These are phyloP conservation scores for Aspergillus awamori DNA, from an alignment of 2,329 filamentous ascomycete species.

Conservation along the genomic window DNA sequence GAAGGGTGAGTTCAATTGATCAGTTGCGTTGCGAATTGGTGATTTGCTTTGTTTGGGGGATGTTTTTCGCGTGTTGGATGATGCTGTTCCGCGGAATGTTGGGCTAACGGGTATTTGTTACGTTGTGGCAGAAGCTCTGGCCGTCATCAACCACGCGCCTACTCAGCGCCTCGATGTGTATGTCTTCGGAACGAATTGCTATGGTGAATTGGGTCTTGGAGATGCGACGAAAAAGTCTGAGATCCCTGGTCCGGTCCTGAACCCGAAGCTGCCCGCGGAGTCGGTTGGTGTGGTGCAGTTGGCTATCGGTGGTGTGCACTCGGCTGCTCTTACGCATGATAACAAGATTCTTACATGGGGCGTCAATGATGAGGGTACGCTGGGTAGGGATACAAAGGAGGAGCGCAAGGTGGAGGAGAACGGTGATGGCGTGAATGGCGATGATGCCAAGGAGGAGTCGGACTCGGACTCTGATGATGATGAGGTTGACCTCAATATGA, in stretches of 20 bases:
- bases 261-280: slow-evolving; percentile 60
- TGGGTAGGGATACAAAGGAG: slow-evolving; percentile 67
- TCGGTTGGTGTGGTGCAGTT: slow-evolving; percentile 57
- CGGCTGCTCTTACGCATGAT: slow-evolving; percentile 71
- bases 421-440: slow-evolving; percentile 19
- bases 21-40: background rate
- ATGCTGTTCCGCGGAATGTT: background rate
- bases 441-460: slow-evolving; percentile 28
- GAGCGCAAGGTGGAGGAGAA: slow-evolving; percentile 63
- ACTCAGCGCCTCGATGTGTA: slow-evolving; percentile 69
- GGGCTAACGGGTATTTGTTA: background rate
- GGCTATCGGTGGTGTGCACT: slow-evolving; percentile 74
- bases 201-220: slow-evolving; percentile 78
- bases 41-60: background rate
- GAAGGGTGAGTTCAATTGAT: slow-evolving; percentile 5
- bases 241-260: slow-evolving; percentile 71
- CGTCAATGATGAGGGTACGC: slow-evolving; percentile 78
- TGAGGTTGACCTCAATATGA: slow-evolving; percentile 66
- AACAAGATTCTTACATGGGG: slow-evolving; percentile 87
- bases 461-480: slow-evolving; percentile 54
- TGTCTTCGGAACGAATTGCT: slow-evolving; percentile 75
- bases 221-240: slow-evolving; percentile 63
- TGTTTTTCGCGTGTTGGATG: background rate
- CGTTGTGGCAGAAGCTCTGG: background rate
- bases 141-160: slow-evolving; percentile 47